Conservation (phyloP, 345 rosid species). For the Triadica sebifera region DNA sequence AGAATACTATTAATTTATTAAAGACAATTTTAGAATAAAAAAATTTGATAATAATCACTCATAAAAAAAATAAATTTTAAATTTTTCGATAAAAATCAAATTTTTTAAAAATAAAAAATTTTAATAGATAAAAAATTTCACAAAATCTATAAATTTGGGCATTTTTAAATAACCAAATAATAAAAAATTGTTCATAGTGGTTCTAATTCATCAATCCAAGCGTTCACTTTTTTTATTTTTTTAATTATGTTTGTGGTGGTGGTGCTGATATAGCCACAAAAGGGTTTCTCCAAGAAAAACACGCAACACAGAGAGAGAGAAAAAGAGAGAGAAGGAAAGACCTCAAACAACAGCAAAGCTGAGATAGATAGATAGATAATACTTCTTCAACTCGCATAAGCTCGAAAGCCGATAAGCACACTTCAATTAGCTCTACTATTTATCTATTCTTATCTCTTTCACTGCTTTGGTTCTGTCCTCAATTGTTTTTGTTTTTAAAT, state of each 20-base stretch:
- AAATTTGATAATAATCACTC: no score
- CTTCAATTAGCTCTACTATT: neutral
- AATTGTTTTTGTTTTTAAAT: neutral
- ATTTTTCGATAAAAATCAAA: no score
- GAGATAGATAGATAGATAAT: neutral
- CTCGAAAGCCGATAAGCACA: slow-evolving; percentile 30
- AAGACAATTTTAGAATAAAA: no score
- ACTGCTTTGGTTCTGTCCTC: neutral
- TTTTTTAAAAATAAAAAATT: no score
- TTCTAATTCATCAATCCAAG: no score
- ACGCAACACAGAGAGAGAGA: neutral
- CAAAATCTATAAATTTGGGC: no score
- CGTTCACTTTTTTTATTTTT: no score
- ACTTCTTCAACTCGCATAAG: neutral
- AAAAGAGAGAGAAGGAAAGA: neutral
- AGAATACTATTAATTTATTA: no score
- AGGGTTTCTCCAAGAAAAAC: neutral
- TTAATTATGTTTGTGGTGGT: slow-evolving; percentile 34
- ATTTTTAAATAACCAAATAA: no score
- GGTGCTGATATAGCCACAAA: slow-evolving; percentile 15
- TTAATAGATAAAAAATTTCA: no score
- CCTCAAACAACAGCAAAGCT: slow-evolving; percentile 4
- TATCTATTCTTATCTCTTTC: neutral
- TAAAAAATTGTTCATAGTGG: no score
- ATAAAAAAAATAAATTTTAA: no score